Conservation (phyloP, 2,329 filamentous ascomycete species). For the Colletotrichum tanaceti region DNA sequence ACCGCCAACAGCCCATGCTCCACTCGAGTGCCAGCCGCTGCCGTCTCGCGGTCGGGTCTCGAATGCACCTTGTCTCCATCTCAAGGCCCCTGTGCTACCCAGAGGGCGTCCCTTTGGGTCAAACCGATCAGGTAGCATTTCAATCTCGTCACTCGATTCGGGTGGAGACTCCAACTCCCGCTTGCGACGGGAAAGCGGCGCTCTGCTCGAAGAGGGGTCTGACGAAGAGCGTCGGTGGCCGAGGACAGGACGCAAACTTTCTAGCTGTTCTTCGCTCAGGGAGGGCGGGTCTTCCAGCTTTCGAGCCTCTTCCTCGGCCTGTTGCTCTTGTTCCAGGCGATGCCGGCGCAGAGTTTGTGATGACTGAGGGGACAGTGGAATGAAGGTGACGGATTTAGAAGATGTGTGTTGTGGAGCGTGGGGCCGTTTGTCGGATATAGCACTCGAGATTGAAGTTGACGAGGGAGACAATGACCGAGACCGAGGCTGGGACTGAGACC, state of each 20-base stretch:
- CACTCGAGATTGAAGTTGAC: conserved; percentile 36
- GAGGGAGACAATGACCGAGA: conserved; percentile 32
- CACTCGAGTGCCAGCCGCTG: conserved; percentile 53
- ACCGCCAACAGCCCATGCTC: conserved; percentile 59
- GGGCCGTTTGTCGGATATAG: conserved; percentile 16
- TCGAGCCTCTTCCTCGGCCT: conserved; percentile 40
- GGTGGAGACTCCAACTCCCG: conserved; percentile 40
- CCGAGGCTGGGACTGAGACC: conserved; percentile 25
- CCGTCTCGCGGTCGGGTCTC: conserved; percentile 50
- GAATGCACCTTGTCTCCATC: conserved; percentile 57
- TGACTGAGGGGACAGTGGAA: conserved; percentile 63
- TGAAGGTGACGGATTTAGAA: conserved; percentile 59
- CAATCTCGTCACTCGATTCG: conserved; percentile 53
- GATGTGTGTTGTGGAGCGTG: conserved; percentile 39
- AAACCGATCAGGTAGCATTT: conserved; percentile 61
- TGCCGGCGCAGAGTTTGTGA: conserved; percentile 59
- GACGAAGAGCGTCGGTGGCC: conserved; percentile 47
- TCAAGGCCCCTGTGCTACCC: conserved; percentile 42
- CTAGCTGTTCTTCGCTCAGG: conserved; percentile 39
- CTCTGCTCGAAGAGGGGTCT: conserved; percentile 51
- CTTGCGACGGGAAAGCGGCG: conserved; percentile 43
- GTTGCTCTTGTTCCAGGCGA: conserved; percentile 50
- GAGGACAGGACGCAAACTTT: conserved; percentile 34
- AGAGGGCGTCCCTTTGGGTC: conserved; percentile 58
- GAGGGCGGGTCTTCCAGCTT: conserved; percentile 34